Base-by-base conservation (phyloP, 164 flowering plant genomes). In the Tetrastigma voinierianum region DNA sequence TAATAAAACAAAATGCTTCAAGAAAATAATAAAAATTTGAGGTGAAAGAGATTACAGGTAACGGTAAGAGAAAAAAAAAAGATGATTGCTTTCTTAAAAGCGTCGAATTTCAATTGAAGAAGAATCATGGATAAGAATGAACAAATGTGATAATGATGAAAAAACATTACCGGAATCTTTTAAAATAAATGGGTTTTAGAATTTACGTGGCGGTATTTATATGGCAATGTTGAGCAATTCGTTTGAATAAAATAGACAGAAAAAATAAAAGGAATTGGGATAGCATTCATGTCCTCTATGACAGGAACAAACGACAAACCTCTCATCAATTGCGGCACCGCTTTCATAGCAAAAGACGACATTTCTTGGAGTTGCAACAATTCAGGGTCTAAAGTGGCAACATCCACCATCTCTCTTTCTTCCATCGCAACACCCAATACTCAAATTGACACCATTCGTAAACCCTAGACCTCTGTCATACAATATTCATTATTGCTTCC, bases 221-320 rank as follows among this genome's bases (percentile, higher is more conserved):
- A 21, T 15, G 0, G 10, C 1, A 21, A n/a, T n/a, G n/a, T n/a
- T n/a, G n/a, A n/a, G n/a, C n/a, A n/a, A 40, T 61, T 51, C 47
- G 44, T 18, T 23, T 19, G 44, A 69, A 56, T 14, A 11, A 17
- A 13, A 17, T 54, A 52, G n/a, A n/a, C n/a, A n/a, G 2, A 1
- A 18, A 55, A 14, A 43, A 3, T 9, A 23, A 84, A 97, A 96
- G 91, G 97, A 67, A 94, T 86, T 0, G 96, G 97, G 15, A 94
- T 84, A 51, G 95, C 98, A 77, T 94, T 97, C 98, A 94, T 94
- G 60, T n/a, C 80, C 80, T 74, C 67, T 67, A n/a, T 94, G n/a
- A n/a, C n/a, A n/a, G n/a, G 74, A 19, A 72, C 70, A 54, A 65
- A 77, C 62, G n/a, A n/a, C n/a, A n/a, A 71, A 40, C 32, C 71